phyloP scores from a whole-genome alignment of 495 filamentous ascomycete species.

The Talaromyces liani region DNA sequence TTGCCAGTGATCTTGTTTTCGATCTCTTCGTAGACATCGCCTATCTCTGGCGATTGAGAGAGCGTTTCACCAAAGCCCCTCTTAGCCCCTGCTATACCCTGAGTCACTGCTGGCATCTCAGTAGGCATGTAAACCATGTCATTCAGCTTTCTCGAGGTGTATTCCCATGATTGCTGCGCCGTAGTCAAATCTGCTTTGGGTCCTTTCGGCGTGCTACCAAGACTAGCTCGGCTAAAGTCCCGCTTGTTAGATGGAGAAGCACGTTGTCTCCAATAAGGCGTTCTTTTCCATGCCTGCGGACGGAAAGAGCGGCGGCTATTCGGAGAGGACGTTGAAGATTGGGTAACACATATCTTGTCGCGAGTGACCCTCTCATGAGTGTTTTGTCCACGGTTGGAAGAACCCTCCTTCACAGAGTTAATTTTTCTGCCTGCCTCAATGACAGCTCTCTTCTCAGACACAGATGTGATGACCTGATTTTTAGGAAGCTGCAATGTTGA shows the following conservation, averaged over 20 bases:
- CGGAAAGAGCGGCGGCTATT: not conserved
- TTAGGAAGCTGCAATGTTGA: not conserved
- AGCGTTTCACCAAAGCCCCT: not conserved
- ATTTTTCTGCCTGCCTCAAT: not conserved
- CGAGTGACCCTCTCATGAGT: not conserved
- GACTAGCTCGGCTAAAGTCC: not conserved
- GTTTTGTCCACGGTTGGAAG: not conserved
- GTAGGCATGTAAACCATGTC: not conserved
- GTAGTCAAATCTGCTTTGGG: not conserved
- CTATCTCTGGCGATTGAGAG: conserved; percentile 10
- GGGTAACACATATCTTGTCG: not conserved
- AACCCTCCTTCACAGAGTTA: not conserved
- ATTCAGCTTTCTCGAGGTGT: not conserved
- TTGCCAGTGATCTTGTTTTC: conserved; percentile 19
- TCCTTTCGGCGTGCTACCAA: too few species aligned
- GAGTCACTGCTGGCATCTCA: not conserved
- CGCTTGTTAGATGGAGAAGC: too few species aligned
- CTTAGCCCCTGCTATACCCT: not conserved
- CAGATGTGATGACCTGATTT: not conserved
- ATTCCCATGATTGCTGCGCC: not conserved
- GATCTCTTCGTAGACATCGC: conserved; percentile 23
- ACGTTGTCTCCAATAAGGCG: not conserved
- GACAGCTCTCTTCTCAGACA: not conserved
- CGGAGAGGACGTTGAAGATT: not conserved
- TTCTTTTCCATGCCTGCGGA: not conserved